phyloP scores from a whole-genome alignment of 192 early-diverging fungal genomes.

The Backusella macrospora region DNA sequence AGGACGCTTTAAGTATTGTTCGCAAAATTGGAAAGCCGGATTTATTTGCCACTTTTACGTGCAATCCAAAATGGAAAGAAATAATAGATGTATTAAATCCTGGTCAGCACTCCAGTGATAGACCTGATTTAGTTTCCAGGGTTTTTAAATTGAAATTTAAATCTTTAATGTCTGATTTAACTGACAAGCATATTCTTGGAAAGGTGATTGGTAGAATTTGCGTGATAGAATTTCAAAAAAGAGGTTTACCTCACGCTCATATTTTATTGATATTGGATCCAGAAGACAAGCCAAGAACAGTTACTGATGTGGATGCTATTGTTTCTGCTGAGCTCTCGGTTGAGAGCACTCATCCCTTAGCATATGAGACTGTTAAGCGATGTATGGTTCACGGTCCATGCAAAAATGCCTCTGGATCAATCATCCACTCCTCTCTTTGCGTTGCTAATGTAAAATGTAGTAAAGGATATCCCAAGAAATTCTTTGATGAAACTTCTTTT shows the following conservation, averaged over 20 bases:
- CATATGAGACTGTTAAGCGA: slow-evolving; percentile 27
- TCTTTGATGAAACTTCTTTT: no score
- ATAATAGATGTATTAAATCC: neutral
- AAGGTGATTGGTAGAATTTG: slow-evolving; percentile 32
- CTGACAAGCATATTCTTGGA: slow-evolving; percentile 20
- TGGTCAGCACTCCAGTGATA: neutral
- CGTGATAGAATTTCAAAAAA: slow-evolving; percentile 47
- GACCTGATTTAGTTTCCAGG: slow-evolving; percentile 22
- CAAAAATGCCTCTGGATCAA: neutral
- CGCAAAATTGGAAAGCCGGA: slow-evolving; percentile 37
- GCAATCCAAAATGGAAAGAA: slow-evolving; percentile 32
- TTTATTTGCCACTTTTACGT: slow-evolving; percentile 46
- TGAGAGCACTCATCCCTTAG: neutral
- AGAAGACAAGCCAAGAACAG: neutral
- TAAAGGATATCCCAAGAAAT: slow-evolving; percentile 40
- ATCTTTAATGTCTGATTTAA: slow-evolving; percentile 25
- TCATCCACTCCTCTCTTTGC: neutral
- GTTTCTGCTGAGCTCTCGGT: slow-evolving; percentile 30
- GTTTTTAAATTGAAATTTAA: slow-evolving; percentile 29
- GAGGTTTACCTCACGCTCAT: slow-evolving; percentile 43
- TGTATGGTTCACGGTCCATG: slow-evolving; percentile 34
- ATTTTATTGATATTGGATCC: slow-evolving; percentile 39
- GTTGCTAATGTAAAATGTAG: slow-evolving; percentile 26
- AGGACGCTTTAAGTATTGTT: slow-evolving; percentile 36
- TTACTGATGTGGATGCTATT: neutral